A percentile compares a stretch with the other conserved stretches of the same genome.
phyloP scores from a whole-genome alignment of 1,284 basidiomycete species.

The Puccinia polysora region DNA sequence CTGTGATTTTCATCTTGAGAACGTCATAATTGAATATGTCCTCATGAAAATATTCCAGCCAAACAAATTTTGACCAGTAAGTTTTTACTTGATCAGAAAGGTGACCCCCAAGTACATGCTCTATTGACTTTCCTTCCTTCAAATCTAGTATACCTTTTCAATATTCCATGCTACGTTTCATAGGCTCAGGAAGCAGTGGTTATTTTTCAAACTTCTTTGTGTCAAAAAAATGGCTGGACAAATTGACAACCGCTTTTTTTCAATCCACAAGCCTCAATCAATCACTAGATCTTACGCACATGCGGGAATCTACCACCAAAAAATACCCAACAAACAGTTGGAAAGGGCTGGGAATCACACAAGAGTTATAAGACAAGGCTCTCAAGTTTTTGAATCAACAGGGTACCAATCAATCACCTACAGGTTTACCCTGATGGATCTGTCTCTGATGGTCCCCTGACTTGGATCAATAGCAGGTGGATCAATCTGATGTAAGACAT shows the following conservation, averaged over 20 bases:
- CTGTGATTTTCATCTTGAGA: too few relatives aligned
- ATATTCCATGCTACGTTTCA: too few relatives aligned
- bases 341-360: background rate
- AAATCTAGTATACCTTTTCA: too few relatives aligned
- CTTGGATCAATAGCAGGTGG: too few relatives aligned
- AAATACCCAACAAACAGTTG: background rate
- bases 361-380: background rate
- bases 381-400: too few relatives aligned
- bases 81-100: conserved; percentile 3
- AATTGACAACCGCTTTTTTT: conserved; percentile 97
- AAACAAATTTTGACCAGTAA: conserved; percentile 72
- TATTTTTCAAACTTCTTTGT: too few relatives aligned
- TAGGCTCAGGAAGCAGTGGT: too few relatives aligned
- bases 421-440: conserved; percentile 65
- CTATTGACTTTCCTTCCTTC: too few relatives aligned
- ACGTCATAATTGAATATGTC: conserved; percentile 86
- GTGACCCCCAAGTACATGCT: conserved; percentile 54
- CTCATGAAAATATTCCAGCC: conserved; percentile 93
- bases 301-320: background rate
- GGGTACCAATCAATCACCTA: conserved; percentile 91
- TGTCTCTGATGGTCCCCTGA: conserved; percentile 78
- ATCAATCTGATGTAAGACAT: too few relatives aligned
- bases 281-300: conserved; percentile 65
- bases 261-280: conserved; percentile 91
- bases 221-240: too few relatives aligned